Evolutionary conservation across 2,329 filamentous ascomycete species (phyloP), one percentile per base, ranked within the genome.

Genomic region (Nakataea oryzae): DNA sequence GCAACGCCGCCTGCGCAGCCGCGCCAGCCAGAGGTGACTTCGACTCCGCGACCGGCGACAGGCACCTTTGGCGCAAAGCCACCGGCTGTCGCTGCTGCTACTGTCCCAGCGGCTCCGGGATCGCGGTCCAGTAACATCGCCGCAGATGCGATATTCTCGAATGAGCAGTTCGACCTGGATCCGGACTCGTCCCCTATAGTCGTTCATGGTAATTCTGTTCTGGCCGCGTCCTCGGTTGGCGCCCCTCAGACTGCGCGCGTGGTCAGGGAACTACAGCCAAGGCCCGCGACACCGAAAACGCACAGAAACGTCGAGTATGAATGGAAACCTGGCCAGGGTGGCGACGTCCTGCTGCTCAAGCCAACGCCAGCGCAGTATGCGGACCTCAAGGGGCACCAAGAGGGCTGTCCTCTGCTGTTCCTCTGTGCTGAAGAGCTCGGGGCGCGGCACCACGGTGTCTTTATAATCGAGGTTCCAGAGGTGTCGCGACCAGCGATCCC

Each of bases 301-400:
- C 11, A 50, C 21, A 50, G 24, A 24, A n/a, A n/a, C 11, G 41
- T 50, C 41, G 41, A 50, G 21, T 50, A 50, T n/a, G 41, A 50
- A 50, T 50, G 41, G 41, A 50, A 50, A n/a, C 9, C 57, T 26
- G 34, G 58, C 34, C 77, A 11, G 77, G 73, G 1, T 75, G 59
- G 59, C 59, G 21, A 61, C 9, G 29, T 47, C 14, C 21, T 57
- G 54, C 32, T 61, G 14, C 61, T 57, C 34, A 54, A 59, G 57
- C 58, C 58, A 28, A 59, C 32, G 9, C 58, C 32, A 21, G 58
- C 47, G 41, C 58, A 59, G 41, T 59, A 59, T 29, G 29, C 26
- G 34, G 58, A 59, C 58, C 58, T 59, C 21, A 59, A 59, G 41
- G 58, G 27, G 14, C 26, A 28, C 21, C 32, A 26, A 47, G 41